Conservation (phyloP, 345 rosid species). For the Salix koriyanagi region DNA sequence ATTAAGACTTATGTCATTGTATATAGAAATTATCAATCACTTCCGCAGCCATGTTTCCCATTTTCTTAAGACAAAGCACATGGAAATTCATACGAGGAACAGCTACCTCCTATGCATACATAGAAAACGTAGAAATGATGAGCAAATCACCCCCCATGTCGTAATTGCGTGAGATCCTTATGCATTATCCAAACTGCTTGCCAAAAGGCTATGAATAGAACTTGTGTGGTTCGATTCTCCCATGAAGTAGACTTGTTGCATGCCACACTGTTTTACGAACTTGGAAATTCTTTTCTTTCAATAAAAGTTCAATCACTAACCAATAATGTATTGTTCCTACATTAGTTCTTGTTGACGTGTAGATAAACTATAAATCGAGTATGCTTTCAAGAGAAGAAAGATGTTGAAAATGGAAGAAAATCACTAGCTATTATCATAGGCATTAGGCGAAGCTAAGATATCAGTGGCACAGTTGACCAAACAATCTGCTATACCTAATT, state of each 20-base stretch:
- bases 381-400: background rate
- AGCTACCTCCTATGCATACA: background rate
- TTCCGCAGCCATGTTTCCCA: conserved; percentile 9
- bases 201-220: background rate
- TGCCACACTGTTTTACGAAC: background rate
- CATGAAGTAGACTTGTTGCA: background rate
- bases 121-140: background rate
- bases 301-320: too few species aligned
- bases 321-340: background rate
- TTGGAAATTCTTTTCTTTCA: background rate
- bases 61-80: background rate
- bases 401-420: background rate
- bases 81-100: background rate
- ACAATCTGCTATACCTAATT: background rate
- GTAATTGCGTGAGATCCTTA: background rate
- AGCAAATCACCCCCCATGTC: background rate
- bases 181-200: background rate
- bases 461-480: conserved; percentile 24
- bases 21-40: background rate
- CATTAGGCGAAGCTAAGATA: background rate
- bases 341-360: background rate
- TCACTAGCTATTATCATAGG: too few species aligned
- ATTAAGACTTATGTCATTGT: background rate
- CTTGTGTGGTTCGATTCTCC: background rate
- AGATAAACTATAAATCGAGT: background rate